phyloP scores from a whole-genome alignment of 1,284 basidiomycete species.

The Xanthoconium separans region DNA sequence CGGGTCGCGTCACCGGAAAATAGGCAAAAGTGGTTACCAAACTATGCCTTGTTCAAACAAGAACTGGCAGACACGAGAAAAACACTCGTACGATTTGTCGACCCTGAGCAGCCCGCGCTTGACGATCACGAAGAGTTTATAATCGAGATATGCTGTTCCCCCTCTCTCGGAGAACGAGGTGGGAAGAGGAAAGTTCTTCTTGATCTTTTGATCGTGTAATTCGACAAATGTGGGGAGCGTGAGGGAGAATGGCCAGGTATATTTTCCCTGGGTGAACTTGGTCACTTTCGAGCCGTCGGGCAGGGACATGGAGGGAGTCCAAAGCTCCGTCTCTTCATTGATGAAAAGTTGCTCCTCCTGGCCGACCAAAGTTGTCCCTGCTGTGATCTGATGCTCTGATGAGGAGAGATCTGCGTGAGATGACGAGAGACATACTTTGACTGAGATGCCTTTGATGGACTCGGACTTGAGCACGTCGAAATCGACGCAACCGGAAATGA shows the following conservation, averaged over 20 bases:
- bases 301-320: conserved; percentile 32
- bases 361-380: conserved; percentile 42
- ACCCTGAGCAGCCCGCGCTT: conserved; percentile 45
- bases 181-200: conserved; percentile 39
- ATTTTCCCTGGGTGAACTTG: conserved; percentile 41
- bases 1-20: conserved; percentile 40
- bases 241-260: conserved; percentile 48
- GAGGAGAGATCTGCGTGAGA: not conserved
- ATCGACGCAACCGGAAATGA: conserved; percentile 44
- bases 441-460: conserved; percentile 42
- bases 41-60: conserved; percentile 10
- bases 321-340: conserved; percentile 36
- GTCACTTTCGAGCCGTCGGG: conserved; percentile 21
- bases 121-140: conserved; percentile 46
- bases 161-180: conserved; percentile 49
- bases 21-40: conserved; percentile 38
- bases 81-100: conserved; percentile 38
- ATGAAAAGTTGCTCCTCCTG: conserved; percentile 46
- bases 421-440: conserved; percentile 35
- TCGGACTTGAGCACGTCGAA: conserved; percentile 46
- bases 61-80: not conserved
- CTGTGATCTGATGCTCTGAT: conserved; percentile 35
- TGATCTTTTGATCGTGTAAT: conserved; percentile 31
- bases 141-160: conserved; percentile 48
- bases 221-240: conserved; percentile 42